Conservation (phyloP, 768 basidiomycete species). For the Artomyces pyxidatus region DNA sequence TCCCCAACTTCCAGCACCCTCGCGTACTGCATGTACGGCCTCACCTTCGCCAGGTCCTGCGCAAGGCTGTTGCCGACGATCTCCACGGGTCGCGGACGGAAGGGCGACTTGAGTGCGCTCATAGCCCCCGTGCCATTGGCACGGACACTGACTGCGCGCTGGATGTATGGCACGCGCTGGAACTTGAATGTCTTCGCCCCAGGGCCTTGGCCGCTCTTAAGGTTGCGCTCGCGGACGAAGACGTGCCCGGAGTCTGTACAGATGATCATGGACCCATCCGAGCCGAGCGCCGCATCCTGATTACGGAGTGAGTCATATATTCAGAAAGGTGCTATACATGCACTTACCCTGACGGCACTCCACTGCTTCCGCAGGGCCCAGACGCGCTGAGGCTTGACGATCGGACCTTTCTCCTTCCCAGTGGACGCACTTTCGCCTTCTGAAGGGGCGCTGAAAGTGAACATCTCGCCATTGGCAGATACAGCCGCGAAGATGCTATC, state of each 20-base stretch:
- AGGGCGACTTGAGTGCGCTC: slow-evolving; percentile 76
- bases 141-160: slow-evolving; percentile 79
- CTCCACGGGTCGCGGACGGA: slow-evolving; percentile 44
- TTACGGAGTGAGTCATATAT: neutral
- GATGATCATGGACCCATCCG: slow-evolving; percentile 82
- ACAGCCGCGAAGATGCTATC: slow-evolving; percentile 80
- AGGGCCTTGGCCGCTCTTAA: slow-evolving; percentile 20
- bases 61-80: slow-evolving; percentile 48
- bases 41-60: slow-evolving; percentile 57
- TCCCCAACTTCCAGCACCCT: slow-evolving; percentile 14
- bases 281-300: slow-evolving; percentile 82
- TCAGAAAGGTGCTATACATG: neutral
- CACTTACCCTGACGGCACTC: slow-evolving; percentile 65
- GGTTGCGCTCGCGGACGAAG: slow-evolving; percentile 66
- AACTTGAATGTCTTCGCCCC: slow-evolving; percentile 60
- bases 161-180: slow-evolving; percentile 69
- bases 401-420: slow-evolving; percentile 25
- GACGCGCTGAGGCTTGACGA: slow-evolving; percentile 76
- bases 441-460: slow-evolving; percentile 55
- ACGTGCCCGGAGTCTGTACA: slow-evolving; percentile 95
- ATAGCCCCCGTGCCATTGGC: slow-evolving; percentile 82
- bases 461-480: slow-evolving; percentile 84
- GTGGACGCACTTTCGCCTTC: slow-evolving; percentile 14
- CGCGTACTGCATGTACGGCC: slow-evolving; percentile 42
- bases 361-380: slow-evolving; percentile 88